phyloP scores from a whole-genome alignment of 2,329 filamentous ascomycete genomes.

The Conoideocrella luteorostrata region DNA sequence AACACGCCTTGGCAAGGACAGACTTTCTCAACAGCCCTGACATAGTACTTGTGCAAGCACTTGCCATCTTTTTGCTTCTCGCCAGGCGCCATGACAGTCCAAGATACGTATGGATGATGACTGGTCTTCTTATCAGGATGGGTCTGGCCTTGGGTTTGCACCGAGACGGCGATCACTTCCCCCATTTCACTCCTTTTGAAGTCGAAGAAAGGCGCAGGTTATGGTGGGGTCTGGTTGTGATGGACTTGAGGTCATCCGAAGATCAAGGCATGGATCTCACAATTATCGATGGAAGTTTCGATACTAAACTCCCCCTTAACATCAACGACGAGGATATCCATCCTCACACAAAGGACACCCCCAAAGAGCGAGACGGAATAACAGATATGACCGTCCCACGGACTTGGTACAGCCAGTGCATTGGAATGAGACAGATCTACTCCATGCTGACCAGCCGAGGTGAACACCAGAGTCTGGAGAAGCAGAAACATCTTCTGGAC shows the following conservation, averaged over 20 bases:
- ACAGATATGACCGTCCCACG: constrained; percentile 45
- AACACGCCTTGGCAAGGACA: constrained; percentile 55
- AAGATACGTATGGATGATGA: constrained; percentile 56
- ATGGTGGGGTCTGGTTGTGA: constrained; percentile 54
- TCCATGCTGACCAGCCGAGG: constrained; percentile 7
- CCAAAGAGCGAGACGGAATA: constrained; percentile 39
- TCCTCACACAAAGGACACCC: constrained; percentile 40
- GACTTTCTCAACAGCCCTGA: constrained; percentile 56
- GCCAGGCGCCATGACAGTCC: constrained; percentile 46
- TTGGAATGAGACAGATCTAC: constrained; percentile 29
- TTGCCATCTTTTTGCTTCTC: constrained; percentile 51
- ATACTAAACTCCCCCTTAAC: constrained; percentile 50
- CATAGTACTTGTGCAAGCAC: constrained; percentile 53
- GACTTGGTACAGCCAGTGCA: constrained; percentile 29
- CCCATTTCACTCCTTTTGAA: constrained; percentile 50
- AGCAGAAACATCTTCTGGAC: constrained; percentile 10
- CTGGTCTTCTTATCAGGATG: constrained; percentile 53
- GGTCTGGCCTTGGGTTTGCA: constrained; percentile 49
- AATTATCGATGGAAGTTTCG: constrained; percentile 38
- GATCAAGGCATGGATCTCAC: constrained; percentile 49
- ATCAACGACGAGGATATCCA: constrained; percentile 49
- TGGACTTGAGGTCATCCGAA: constrained; percentile 55
- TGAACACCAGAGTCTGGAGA: constrained; percentile 4
- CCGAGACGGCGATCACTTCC: constrained; percentile 48
- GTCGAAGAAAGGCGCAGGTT: constrained; percentile 56